These are phyloP conservation scores for Poronia punctata DNA, from an alignment of 495 filamentous ascomycete species.

Conservation along the genomic window DNA sequence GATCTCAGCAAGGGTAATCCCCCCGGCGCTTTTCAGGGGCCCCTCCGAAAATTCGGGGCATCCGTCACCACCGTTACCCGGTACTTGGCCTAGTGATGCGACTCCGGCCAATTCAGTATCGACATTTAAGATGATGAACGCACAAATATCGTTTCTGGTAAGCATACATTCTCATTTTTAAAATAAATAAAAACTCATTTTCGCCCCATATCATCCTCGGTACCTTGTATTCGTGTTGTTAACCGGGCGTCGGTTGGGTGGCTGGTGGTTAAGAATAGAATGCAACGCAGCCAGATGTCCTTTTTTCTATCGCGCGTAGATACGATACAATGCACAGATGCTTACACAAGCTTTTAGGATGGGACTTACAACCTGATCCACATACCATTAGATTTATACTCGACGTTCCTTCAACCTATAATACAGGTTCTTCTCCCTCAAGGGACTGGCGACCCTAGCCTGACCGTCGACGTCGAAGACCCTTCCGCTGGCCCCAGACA, in stretches of 20 bases:
- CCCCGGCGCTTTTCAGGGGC: slow-evolving; percentile 21
- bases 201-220: too few relatives aligned
- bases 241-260: too few relatives aligned
- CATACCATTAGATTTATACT: slow-evolving; percentile 78
- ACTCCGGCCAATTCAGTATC: slow-evolving; percentile 16
- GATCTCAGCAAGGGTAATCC: slow-evolving; percentile 16
- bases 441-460: slow-evolving; percentile 17
- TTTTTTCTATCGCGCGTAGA: too few relatives aligned
- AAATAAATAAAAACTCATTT: too few relatives aligned
- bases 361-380: slow-evolving; percentile 82
- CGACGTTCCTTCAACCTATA: slow-evolving; percentile 74
- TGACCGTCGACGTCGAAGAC: slow-evolving; percentile 31
- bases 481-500: slow-evolving; percentile 47
- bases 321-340: slow-evolving; percentile 1
- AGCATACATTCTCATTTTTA: slow-evolving; percentile 10
- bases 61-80: slow-evolving; percentile 12
- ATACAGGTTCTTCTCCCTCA: slow-evolving; percentile 69
- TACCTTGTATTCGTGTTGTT: too few relatives aligned
- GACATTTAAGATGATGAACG: slow-evolving; percentile 40
- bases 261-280: too few relatives aligned
- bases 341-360: slow-evolving; percentile 51
- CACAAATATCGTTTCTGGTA: slow-evolving; percentile 52
- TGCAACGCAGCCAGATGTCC: too few relatives aligned
- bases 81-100: slow-evolving; percentile 20
- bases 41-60: slow-evolving; percentile 11